Conservation (phyloP, 306 rosid genomes). For the Parietaria judaica region DNA sequence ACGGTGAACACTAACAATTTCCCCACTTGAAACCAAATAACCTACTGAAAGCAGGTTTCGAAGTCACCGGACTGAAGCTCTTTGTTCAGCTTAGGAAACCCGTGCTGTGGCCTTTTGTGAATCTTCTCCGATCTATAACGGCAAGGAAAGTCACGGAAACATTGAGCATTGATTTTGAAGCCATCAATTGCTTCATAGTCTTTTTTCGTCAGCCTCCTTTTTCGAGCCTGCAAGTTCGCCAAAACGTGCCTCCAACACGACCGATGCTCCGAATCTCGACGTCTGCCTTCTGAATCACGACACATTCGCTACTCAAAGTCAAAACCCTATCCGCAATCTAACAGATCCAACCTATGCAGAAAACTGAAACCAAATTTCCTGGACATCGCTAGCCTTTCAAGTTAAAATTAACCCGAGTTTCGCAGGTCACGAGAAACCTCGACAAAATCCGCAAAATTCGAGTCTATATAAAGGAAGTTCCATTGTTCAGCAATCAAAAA, state of each 20-base stretch:
- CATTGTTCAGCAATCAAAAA: background rate
- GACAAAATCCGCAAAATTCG: background rate
- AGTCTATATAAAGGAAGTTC: background rate
- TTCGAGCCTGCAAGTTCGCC: slow-evolving; percentile 12
- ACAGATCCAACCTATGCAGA: too few species aligned
- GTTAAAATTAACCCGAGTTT: too few species aligned
- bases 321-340: too few species aligned
- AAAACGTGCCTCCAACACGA: slow-evolving; percentile 20
- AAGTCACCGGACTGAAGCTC: slow-evolving; percentile 41
- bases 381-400: too few species aligned
- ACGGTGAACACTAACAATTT: background rate
- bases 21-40: slow-evolving; percentile 7
- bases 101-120: slow-evolving; percentile 9
- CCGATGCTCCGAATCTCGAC: slow-evolving; percentile 18
- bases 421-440: too few species aligned
- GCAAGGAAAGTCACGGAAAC: slow-evolving; percentile 20
- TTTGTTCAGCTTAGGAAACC: slow-evolving; percentile 2
- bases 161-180: slow-evolving; percentile 12
- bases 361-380: too few species aligned
- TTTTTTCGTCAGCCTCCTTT: background rate
- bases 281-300: slow-evolving; percentile 16
- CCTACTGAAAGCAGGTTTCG: slow-evolving; percentile 48
- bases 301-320: background rate
- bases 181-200: slow-evolving; percentile 14
- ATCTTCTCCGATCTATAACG: slow-evolving; percentile 25